Conservation (phyloP, 495 filamentous ascomycete genomes). For the Lophiostoma macrostomum region DNA sequence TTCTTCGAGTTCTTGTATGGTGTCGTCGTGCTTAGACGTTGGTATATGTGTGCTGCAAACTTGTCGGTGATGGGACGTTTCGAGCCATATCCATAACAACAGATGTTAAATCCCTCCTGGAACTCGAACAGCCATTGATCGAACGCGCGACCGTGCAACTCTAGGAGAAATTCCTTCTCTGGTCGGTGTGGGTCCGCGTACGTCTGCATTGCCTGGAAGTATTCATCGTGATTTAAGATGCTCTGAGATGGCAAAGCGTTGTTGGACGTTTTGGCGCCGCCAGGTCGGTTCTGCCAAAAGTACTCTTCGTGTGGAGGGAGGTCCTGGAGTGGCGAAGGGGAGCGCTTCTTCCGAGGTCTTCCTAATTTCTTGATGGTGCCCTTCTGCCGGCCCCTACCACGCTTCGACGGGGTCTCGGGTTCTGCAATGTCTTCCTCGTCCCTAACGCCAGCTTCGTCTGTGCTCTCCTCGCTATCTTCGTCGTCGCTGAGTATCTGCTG, state of each 20-base stretch:
- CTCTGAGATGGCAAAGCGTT: constrained; percentile 74
- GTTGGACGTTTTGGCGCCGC: constrained; percentile 76
- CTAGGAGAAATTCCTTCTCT: constrained; percentile 68
- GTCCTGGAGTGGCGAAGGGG: constrained; percentile 74
- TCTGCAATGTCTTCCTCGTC: constrained; percentile 26
- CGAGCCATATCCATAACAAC: constrained; percentile 88
- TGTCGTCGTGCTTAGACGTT: constrained; percentile 38
- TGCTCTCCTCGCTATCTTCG: constrained; percentile 50
- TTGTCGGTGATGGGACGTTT: constrained; percentile 72
- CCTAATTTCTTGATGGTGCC: constrained; percentile 38
- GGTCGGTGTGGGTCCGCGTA: constrained; percentile 67
- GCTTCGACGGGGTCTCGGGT: constrained; percentile 53
- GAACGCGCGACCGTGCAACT: constrained; percentile 76
- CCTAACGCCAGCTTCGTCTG: not conserved
- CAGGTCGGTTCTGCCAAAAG: constrained; percentile 87
- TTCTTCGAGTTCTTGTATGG: constrained; percentile 28
- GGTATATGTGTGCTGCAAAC: constrained; percentile 73
- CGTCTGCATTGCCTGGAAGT: constrained; percentile 67
- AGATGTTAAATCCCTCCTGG: constrained; percentile 81
- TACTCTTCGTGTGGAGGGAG: constrained; percentile 86
- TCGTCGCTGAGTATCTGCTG: constrained; percentile 63
- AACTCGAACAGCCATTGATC: constrained; percentile 93
- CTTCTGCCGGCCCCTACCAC: constrained; percentile 57
- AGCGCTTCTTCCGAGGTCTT: constrained; percentile 48
- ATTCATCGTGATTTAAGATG: constrained; percentile 85